Conservation (phyloP, 805 yeast genomes). For the Candida loeiensis region DNA sequence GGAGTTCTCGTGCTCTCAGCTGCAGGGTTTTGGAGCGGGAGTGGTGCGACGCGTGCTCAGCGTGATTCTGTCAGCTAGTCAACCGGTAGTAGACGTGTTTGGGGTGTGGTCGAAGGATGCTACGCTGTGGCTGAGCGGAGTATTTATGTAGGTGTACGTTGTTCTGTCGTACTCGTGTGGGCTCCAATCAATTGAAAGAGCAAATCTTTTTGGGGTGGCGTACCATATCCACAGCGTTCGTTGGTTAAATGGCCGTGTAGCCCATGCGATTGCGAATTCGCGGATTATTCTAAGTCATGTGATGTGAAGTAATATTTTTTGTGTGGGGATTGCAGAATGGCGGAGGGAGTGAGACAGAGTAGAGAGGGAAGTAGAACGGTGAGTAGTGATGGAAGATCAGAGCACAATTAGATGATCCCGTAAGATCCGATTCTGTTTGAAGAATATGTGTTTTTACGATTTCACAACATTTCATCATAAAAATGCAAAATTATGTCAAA, state of each 20-base stretch:
- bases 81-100: no score
- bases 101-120: no score
- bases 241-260: constrained; percentile 2
- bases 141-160: background rate
- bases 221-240: background rate
- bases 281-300: constrained; percentile 9
- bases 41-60: no score
- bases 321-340: background rate
- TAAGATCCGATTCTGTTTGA: no score
- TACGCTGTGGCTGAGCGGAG: no score
- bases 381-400: background rate
- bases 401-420: no score
- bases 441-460: no score
- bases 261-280: constrained; percentile 7
- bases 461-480: background rate
- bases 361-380: background rate
- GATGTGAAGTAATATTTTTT: constrained; percentile 9
- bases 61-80: no score
- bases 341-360: background rate
- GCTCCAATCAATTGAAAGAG: no score
- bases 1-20: no score
- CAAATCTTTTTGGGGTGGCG: background rate
- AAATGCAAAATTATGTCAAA: background rate
- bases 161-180: no score
- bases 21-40: no score